Evolutionary conservation across 2,329 filamentous ascomycete species (phyloP).

Genomic region (Sarocladiaceae sp.): DNA sequence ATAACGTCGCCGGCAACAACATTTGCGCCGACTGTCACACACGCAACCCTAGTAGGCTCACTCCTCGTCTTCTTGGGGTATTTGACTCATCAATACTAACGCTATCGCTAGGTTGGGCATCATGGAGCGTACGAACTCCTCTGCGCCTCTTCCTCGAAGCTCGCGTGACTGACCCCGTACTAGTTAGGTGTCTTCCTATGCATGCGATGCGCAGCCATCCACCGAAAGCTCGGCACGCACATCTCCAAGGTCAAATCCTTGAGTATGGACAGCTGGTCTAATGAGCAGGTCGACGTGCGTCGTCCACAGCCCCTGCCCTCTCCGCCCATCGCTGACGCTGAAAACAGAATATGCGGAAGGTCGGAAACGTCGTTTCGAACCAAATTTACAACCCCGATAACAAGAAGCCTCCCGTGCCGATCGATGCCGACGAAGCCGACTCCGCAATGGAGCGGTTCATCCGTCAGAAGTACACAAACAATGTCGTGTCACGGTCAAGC

Average conservation of each 20-base stretch:
- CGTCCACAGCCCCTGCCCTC: slow-evolving; percentile 7
- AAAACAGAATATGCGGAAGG: slow-evolving; percentile 80
- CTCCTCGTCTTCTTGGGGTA: slow-evolving; percentile 2
- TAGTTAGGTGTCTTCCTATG: slow-evolving; percentile 93
- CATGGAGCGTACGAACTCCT: slow-evolving; percentile 75
- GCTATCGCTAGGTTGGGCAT: slow-evolving; percentile 70
- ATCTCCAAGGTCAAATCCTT: slow-evolving; percentile 98
- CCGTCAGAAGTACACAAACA: slow-evolving; percentile 81
- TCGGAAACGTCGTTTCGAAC: slow-evolving; percentile 83
- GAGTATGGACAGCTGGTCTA: slow-evolving; percentile 96
- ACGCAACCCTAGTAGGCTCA: slow-evolving; percentile 74
- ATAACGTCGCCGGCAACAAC: slow-evolving; percentile 78
- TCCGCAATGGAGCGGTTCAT: slow-evolving; percentile 94
- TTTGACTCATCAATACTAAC: slow-evolving; percentile 18
- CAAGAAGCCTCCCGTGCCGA: slow-evolving; percentile 73
- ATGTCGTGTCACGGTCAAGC: slow-evolving; percentile 27
- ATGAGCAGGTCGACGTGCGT: slow-evolving; percentile 90
- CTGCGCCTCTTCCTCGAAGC: neutral
- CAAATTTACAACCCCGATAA: slow-evolving; percentile 83
- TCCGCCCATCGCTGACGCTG: slow-evolving; percentile 4
- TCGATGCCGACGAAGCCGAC: slow-evolving; percentile 89
- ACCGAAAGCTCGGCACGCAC: slow-evolving; percentile 94
- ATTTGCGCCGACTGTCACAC: slow-evolving; percentile 89
- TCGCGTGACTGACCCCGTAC: slow-evolving; percentile 2
- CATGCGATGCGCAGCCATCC: slow-evolving; percentile 92